phyloP scores from a whole-genome alignment of 345 rosid species.

The Hirschfeldia incana region DNA sequence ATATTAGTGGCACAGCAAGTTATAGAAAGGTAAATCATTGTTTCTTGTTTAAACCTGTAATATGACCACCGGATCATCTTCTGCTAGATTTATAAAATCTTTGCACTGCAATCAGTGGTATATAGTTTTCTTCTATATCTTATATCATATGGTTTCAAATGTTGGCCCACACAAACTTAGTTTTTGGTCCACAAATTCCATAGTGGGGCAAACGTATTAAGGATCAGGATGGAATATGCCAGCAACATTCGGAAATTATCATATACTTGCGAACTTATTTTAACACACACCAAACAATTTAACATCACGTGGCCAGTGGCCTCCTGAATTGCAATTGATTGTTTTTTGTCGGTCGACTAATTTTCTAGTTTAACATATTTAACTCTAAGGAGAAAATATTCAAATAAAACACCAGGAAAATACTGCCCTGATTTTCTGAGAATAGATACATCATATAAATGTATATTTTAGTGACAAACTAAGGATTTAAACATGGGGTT shows the following conservation, averaged over 20 bases:
- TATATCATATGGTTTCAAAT: background rate
- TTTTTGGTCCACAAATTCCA: background rate
- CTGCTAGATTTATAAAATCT: too few species aligned
- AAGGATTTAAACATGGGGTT: too few species aligned
- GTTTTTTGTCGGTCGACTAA: background rate
- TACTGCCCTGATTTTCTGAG: too few species aligned
- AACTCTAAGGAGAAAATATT: too few species aligned
- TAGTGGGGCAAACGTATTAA: background rate
- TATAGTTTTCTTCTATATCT: background rate
- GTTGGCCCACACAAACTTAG: background rate
- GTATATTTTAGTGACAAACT: too few species aligned
- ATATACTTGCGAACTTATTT: background rate
- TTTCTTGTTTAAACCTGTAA: too few species aligned
- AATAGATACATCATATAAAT: too few species aligned
- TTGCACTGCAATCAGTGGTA: background rate
- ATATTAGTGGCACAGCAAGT: too few species aligned
- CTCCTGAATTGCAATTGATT: background rate
- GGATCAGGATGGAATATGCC: background rate
- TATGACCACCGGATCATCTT: too few species aligned
- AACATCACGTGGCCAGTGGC: background rate
- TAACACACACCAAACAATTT: too few species aligned
- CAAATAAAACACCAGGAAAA: too few species aligned
- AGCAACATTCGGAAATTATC: background rate
- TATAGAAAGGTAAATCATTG: too few species aligned
- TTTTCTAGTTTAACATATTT: background rate